These are phyloP conservation scores for Diutina mesorugosa DNA, from an alignment of 1,139 yeast genomes.

Conservation along the genomic window DNA sequence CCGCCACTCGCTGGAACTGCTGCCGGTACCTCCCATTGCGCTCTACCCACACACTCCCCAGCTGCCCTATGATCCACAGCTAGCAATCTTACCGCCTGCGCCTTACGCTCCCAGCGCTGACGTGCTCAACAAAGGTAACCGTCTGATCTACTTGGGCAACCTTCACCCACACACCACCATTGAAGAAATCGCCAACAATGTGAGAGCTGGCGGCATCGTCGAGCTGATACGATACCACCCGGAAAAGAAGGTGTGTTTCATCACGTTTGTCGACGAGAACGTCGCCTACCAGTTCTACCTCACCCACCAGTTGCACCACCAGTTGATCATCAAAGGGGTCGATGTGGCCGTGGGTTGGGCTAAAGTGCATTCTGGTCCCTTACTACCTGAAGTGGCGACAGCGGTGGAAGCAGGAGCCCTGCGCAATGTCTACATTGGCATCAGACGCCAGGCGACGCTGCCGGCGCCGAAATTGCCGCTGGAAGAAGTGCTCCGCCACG, in stretches of 20 bases:
- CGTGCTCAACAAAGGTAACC: conserved; percentile 18
- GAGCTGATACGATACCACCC: conserved; percentile 26
- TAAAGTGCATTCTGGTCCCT: conserved; percentile 29
- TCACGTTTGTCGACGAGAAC: conserved; percentile 30
- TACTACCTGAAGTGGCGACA: conserved; percentile 22
- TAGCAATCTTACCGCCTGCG: background rate
- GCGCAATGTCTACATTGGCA: conserved; percentile 34
- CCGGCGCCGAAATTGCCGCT: conserved; percentile 11
- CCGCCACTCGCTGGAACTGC: background rate
- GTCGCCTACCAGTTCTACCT: conserved; percentile 29
- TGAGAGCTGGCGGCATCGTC: conserved; percentile 35
- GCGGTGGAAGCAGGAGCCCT: conserved; percentile 40
- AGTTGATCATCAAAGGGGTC: conserved; percentile 31
- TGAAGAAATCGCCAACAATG: conserved; percentile 38
- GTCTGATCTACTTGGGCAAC: conserved; percentile 32
- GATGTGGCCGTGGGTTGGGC: conserved; percentile 37
- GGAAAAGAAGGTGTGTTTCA: conserved; percentile 28
- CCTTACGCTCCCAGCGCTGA: conserved; percentile 4
- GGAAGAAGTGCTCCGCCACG: conserved; percentile 17
- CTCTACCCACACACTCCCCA: background rate
- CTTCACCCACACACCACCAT: conserved; percentile 31
- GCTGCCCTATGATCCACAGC: background rate
- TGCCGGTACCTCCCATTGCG: background rate
- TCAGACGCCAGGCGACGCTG: conserved; percentile 7
- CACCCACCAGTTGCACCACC: conserved; percentile 34